phyloP scores from a whole-genome alignment of 371 early-diverging fungal species.

The Synchytrium microbalum region DNA sequence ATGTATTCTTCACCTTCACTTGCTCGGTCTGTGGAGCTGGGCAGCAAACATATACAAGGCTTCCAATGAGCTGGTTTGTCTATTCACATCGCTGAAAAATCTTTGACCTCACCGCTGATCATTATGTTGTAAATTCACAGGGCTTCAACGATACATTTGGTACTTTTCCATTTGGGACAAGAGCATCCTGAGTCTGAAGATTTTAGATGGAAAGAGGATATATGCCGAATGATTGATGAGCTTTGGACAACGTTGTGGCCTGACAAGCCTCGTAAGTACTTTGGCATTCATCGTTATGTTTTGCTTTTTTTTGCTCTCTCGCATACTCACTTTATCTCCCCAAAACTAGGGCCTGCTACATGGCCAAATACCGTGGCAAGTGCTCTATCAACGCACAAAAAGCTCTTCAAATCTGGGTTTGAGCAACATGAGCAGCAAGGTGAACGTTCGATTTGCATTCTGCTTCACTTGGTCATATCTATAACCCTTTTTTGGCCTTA shows the following conservation, averaged over 20 bases:
- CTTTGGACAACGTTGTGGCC: not conserved
- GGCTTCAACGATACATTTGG: not conserved
- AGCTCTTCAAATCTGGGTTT: slow-evolving; percentile 1
- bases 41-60: not conserved
- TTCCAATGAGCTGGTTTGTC: not conserved
- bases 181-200: not conserved
- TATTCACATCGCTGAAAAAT: not conserved
- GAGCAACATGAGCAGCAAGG: slow-evolving; percentile 2
- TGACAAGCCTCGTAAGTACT: not conserved
- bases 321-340: too few relatives aligned
- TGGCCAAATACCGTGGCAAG: not conserved
- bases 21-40: not conserved
- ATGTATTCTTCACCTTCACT: not conserved
- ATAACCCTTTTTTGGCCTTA: too few relatives aligned
- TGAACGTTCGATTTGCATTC: too few relatives aligned
- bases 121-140: not conserved
- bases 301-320: too few relatives aligned
- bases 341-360: not conserved
- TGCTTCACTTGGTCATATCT: too few relatives aligned
- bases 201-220: not conserved
- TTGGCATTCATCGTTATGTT: too few relatives aligned
- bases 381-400: not conserved
- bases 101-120: not conserved
- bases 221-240: not conserved
- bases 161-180: not conserved